A percentile compares a stretch with the other conserved stretches of the same genome.
phyloP scores from a whole-genome alignment of 805 yeast genomes.

The Kuraishia cidri region DNA sequence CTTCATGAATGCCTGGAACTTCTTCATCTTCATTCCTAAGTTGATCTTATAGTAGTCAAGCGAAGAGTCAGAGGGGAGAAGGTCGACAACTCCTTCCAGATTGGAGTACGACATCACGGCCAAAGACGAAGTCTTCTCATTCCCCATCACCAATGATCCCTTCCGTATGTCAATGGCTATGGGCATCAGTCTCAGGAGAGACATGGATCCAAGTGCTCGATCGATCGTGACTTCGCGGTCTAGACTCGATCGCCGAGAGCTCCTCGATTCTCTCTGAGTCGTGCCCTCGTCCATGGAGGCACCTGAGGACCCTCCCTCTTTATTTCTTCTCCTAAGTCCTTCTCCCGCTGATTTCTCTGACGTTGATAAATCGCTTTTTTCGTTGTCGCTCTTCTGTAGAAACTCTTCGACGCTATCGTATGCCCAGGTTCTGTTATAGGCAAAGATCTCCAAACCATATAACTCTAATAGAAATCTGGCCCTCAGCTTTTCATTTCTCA shows the following conservation, averaged over 20 bases:
- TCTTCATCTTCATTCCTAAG: conserved; percentile 33
- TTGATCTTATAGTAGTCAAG: conserved; percentile 50
- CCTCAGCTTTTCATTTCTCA: conserved; percentile 40
- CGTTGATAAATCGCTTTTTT: conserved; percentile 4
- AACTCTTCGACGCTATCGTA: conserved; percentile 53
- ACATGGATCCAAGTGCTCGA: background rate
- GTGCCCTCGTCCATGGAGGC: background rate
- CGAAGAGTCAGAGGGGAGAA: conserved; percentile 29
- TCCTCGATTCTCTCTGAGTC: background rate
- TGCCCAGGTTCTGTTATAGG: conserved; percentile 73
- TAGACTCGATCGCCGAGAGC: no score
- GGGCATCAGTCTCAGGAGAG: conserved; percentile 40
- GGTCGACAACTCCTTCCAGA: conserved; percentile 52
- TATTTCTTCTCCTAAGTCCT: conserved; percentile 2
- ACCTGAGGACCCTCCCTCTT: background rate
- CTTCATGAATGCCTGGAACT: conserved; percentile 51
- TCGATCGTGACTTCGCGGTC: background rate
- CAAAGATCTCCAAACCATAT: conserved; percentile 76
- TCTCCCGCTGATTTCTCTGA: background rate
- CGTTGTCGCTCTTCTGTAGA: conserved; percentile 3
- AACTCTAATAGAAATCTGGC: conserved; percentile 47
- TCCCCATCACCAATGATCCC: conserved; percentile 77
- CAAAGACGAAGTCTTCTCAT: conserved; percentile 66
- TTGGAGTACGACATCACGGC: conserved; percentile 50
- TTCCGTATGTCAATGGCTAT: conserved; percentile 47